Base-by-base conservation (phyloP, 108 stramenopile genomes). In the Chaetoceros muelleri region DNA sequence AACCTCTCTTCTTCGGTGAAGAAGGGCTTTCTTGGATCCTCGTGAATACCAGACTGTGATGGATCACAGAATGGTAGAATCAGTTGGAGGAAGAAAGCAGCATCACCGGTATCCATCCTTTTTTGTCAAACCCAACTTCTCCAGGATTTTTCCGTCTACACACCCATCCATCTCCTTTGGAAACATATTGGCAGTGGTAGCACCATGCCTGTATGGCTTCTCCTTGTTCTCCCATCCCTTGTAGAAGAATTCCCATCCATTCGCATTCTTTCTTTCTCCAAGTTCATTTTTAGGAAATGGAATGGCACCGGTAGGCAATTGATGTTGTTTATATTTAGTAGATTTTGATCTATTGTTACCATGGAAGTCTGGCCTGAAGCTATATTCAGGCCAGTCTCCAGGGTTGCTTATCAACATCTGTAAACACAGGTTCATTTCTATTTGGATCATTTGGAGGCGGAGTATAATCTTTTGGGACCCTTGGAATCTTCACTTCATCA, bases 51-150 rank as follows among this genome's bases (percentile, higher is more conserved):
- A 16, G 56, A 57, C 18, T 20, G 28, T 3, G 2, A 29, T 25
- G 56, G 45, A 20, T 48, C n/a, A 19, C 64, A 57, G 27, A 58
- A 30, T 13, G 64, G 64, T 17, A 57, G 46, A 24, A 65, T 22
- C 0, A 57, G 24, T 28, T 65, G 64, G 0, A 24, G 44, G 26
- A 65, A 65, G 19, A 55, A 63, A 1, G 44, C 21, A n/a, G 55
- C 44, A 22, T 30, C 57, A 8, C 3, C 30, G 2, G 40, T 24
- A 29, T 45, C 10, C 3, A 30, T 57, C 23, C 5, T 31, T 13
- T 17, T 40, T 40, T 22, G 46, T 58, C 20, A 58, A 27, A n/a
- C 58, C 58, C 46, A 58, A 28, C 46, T 50, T 58, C 58, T 58
- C 47, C 2, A 58, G 19, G 22, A 58, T 45, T 13, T 47, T 34